These are phyloP conservation scores for Ceratocystis huliohia DNA, from an alignment of 2,329 filamentous ascomycete species.

Conservation along the genomic window DNA sequence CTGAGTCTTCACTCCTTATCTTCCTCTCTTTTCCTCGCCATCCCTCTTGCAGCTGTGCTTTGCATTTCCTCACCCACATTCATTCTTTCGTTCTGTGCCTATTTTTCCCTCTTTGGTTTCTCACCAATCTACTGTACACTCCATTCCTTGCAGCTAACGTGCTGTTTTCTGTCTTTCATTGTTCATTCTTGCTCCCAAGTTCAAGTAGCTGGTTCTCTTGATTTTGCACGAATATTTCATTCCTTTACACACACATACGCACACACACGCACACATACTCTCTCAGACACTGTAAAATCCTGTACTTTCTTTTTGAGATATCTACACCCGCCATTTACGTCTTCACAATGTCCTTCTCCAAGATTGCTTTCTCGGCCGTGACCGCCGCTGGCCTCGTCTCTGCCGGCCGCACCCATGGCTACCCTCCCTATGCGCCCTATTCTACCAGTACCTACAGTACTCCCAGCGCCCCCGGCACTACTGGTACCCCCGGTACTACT, in stretches of 20 bases:
- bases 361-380: constrained; percentile 11
- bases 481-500: neutral
- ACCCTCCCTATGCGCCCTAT: neutral
- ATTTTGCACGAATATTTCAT: neutral
- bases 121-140: neutral
- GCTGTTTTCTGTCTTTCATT: neutral
- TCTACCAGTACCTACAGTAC: neutral
- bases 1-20: constrained; percentile 11
- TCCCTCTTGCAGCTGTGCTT: neutral
- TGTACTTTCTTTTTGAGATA: too few relatives aligned
- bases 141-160: constrained; percentile 5
- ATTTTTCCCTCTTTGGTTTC: neutral
- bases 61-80: constrained; percentile 1
- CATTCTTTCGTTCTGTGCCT: constrained; percentile 5
- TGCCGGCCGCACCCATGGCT: neutral
- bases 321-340: too few relatives aligned
- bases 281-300: too few relatives aligned
- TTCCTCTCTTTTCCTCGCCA: constrained; percentile 3
- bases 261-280: neutral
- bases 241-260: neutral
- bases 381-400: constrained; percentile 8
- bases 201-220: constrained; percentile 6
- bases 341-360: constrained; percentile 16
- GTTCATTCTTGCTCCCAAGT: neutral
- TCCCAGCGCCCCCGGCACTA: neutral